Conservation (phyloP, 164 flowering plant genomes). For the Vitis amurensis region DNA sequence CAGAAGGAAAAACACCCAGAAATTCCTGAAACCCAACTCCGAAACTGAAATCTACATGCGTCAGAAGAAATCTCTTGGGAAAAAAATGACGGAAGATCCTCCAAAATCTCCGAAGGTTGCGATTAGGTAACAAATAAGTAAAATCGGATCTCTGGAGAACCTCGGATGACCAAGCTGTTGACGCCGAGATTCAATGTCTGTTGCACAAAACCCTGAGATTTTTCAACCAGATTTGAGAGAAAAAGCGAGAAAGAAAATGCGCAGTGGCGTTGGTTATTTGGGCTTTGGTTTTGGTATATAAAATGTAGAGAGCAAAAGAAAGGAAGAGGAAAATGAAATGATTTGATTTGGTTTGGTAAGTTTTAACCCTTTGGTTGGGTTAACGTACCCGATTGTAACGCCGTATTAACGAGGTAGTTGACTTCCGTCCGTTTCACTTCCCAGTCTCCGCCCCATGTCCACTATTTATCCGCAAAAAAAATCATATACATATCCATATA, state of each 20-base stretch:
- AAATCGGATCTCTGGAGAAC: too few species aligned
- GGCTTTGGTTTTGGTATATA: background rate
- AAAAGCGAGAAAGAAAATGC: conserved; percentile 10
- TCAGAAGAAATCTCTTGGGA: conserved; percentile 2
- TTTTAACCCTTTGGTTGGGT: background rate
- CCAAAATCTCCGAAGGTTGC: background rate
- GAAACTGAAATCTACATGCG: background rate
- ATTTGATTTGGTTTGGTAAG: background rate
- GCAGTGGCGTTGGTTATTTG: background rate
- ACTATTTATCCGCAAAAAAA: too few species aligned
- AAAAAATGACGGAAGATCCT: background rate
- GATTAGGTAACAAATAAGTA: too few species aligned
- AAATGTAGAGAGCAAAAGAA: conserved; percentile 7
- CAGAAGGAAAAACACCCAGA: background rate
- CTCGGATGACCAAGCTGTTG: background rate
- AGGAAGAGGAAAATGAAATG: background rate
- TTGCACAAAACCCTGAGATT: too few species aligned
- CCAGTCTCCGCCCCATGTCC: background rate
- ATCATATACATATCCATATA: too few species aligned
- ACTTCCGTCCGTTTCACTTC: conserved; percentile 11
- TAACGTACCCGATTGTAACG: conserved; percentile 10
- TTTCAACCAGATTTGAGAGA: background rate
- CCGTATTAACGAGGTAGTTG: conserved; percentile 23
- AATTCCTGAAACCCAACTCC: background rate
- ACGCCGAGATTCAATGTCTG: background rate